Percentiles rank a stretch among this genome's conserved stretches.
phyloP scores from a whole-genome alignment of 208 protist species.

The Willaertia magna region DNA sequence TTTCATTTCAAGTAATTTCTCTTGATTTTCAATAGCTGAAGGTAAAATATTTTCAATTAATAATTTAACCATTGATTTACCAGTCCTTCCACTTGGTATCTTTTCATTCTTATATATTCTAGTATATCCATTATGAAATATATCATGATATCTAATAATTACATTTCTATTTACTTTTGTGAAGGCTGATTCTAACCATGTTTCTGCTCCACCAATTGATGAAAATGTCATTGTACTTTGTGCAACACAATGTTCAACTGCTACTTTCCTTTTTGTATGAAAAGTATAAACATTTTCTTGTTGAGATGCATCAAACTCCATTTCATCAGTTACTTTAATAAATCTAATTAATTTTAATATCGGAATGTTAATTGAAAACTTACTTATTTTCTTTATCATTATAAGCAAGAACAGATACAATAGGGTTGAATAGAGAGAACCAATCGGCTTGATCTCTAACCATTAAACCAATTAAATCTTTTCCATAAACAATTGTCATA shows the following conservation, averaged over 20 bases:
- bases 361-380: background rate
- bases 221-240: constrained; percentile 9
- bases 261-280: background rate
- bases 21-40: background rate
- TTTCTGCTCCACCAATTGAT: background rate
- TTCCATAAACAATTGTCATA: background rate
- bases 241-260: background rate
- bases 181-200: background rate
- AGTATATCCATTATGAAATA: background rate
- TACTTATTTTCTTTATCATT: background rate
- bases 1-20: background rate
- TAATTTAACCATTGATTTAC: background rate
- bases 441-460: background rate
- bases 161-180: background rate
- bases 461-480: background rate
- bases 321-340: background rate
- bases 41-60: background rate
- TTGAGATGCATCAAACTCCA: background rate
- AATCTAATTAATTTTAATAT: background rate
- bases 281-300: background rate
- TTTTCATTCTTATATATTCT: background rate
- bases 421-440: background rate
- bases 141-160: background rate
- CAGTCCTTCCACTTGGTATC: background rate
- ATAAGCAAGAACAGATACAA: background rate